Evolutionary conservation across 2,329 filamentous ascomycete species (phyloP).

Genomic region (Curvularia eragrostidis): DNA sequence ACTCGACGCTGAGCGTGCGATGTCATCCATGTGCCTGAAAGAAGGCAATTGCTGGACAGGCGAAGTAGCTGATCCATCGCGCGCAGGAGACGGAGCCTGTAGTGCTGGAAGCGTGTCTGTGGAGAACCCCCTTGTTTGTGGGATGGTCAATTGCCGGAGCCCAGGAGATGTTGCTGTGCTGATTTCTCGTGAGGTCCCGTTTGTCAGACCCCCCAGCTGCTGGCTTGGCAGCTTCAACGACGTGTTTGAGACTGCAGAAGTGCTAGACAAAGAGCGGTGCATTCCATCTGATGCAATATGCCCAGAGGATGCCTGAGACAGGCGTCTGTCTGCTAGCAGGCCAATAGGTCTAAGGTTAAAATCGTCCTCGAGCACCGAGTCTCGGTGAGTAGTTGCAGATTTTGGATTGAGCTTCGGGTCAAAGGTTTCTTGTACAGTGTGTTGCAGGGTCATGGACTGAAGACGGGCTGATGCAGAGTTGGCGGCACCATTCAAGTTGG

Average conservation of each 20-base stretch:
- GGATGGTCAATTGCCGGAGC: constrained; percentile 44
- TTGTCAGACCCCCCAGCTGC: constrained; percentile 27
- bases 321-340: constrained; percentile 19
- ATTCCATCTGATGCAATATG: constrained; percentile 13
- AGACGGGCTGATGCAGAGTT: constrained; percentile 15
- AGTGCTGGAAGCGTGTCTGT: constrained; percentile 47
- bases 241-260: constrained; percentile 18
- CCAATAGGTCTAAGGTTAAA: constrained; percentile 9
- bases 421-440: constrained; percentile 29
- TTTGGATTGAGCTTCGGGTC: constrained; percentile 16
- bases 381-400: constrained; percentile 23
- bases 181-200: constrained; percentile 29
- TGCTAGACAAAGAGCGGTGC: constrained; percentile 9
- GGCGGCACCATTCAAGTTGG: constrained; percentile 4
- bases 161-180: constrained; percentile 38
- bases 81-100: constrained; percentile 43
- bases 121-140: constrained; percentile 34
- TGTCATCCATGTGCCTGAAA: constrained; percentile 44
- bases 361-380: constrained; percentile 28
- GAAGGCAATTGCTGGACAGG: constrained; percentile 44
- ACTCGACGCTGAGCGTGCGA: constrained; percentile 44
- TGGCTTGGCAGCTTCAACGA: constrained; percentile 23
- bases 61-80: constrained; percentile 36
- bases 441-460: constrained; percentile 22
- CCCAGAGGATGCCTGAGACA: constrained; percentile 18